Percentiles rank a stretch among this genome's conserved stretches.
phyloP scores from a whole-genome alignment of 441 rosid species.

The Adansonia gregorii region DNA sequence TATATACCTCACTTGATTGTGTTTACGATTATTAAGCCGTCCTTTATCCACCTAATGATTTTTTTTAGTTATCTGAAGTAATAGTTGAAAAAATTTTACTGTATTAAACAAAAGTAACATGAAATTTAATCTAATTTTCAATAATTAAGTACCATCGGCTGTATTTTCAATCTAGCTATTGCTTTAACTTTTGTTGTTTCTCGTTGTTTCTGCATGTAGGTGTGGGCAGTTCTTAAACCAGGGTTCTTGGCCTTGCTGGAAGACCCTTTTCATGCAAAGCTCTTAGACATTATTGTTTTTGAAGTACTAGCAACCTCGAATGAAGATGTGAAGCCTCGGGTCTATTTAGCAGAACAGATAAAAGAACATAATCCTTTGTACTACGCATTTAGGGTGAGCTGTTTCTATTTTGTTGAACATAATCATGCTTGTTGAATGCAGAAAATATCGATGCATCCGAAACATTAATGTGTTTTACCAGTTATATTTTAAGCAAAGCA shows the following conservation, averaged over 20 bases:
- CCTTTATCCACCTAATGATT: background rate
- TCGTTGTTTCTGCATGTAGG: slow-evolving; percentile 39
- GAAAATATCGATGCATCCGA: background rate
- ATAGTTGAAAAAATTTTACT: too few species aligned
- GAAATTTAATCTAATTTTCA: background rate
- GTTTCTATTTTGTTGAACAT: background rate
- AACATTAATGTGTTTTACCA: background rate
- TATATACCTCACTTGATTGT: background rate
- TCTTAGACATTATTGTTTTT: slow-evolving; percentile 66
- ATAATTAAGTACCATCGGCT: background rate
- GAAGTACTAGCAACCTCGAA: slow-evolving; percentile 45
- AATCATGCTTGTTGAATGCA: background rate
- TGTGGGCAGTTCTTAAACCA: slow-evolving; percentile 78
- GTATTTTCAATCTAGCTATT: background rate
- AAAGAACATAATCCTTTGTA: slow-evolving; percentile 64
- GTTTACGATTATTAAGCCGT: background rate
- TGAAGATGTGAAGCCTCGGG: slow-evolving; percentile 43
- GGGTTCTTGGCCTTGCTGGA: slow-evolving; percentile 73
- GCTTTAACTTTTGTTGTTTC: background rate
- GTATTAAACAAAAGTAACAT: background rate
- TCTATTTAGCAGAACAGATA: slow-evolving; percentile 56
- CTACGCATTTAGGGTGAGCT: slow-evolving; percentile 54
- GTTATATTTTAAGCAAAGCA: background rate
- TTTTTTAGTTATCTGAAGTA: background rate
- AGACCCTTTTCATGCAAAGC: slow-evolving; percentile 61